Evolutionary conservation across 805 yeast species (phyloP).

Genomic region (Teunomyces funiuensis): DNA sequence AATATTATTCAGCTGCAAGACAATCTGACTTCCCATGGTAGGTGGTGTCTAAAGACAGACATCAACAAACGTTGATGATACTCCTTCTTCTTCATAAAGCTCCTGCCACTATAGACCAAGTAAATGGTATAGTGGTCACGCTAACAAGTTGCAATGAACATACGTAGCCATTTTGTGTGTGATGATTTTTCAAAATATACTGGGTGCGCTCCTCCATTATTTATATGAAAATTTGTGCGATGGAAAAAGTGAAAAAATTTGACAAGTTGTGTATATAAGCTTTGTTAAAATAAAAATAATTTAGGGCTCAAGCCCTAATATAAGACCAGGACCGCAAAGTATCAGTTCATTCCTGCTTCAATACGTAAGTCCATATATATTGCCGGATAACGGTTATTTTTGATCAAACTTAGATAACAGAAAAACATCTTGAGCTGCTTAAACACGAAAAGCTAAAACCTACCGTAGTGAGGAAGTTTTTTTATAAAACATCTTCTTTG

Average conservation of each 20-base stretch:
- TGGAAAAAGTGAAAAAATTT: neutral
- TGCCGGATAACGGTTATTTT: too few species aligned
- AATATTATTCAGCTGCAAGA: slow-evolving; percentile 36
- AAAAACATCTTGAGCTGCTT: too few species aligned
- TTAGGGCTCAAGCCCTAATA: slow-evolving; percentile 1
- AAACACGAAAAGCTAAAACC: too few species aligned
- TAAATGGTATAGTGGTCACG: slow-evolving; percentile 3
- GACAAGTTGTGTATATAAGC: neutral
- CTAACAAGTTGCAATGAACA: slow-evolving; percentile 16
- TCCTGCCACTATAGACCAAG: slow-evolving; percentile 5
- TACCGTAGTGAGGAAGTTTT: too few species aligned
- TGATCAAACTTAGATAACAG: too few species aligned
- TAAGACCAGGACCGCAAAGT: neutral
- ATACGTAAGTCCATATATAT: too few species aligned
- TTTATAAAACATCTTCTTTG: too few species aligned
- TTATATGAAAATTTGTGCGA: slow-evolving; percentile 1
- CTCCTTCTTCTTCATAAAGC: slow-evolving; percentile 4
- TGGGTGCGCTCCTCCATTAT: slow-evolving; percentile 1
- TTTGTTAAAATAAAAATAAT: too few species aligned
- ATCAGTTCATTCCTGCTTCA: too few species aligned
- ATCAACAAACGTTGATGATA: neutral
- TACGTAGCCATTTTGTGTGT: slow-evolving; percentile 34
- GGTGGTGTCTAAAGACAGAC: neutral
- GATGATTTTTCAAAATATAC: neutral
- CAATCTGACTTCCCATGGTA: slow-evolving; percentile 41